These are phyloP conservation scores for Lumnitzera littorea DNA, from an alignment of 345 rosid genomes.

Conservation along the genomic window DNA sequence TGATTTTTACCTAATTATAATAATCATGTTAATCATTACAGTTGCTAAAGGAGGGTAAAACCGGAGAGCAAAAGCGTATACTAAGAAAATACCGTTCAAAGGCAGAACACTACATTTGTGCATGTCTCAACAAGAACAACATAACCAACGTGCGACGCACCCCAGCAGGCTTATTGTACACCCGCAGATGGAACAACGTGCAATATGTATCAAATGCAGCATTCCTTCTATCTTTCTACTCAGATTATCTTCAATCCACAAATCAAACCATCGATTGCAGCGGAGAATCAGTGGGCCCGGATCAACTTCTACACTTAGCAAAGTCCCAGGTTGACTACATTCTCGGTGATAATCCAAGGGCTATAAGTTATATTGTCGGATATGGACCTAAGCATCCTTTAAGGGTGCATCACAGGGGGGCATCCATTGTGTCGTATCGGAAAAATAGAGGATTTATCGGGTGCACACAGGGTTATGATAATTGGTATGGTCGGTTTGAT, in stretches of 20 bases:
- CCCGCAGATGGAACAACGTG: conserved; percentile 68
- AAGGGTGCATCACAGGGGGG: conserved; percentile 70
- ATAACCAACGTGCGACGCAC: conserved; percentile 40
- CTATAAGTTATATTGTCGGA: conserved; percentile 53
- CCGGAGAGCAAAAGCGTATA: conserved; percentile 14
- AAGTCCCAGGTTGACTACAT: conserved; percentile 60
- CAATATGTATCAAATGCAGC: conserved; percentile 49
- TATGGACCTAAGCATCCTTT: conserved; percentile 40
- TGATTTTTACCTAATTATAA: neutral
- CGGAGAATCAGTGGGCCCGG: conserved; percentile 14
- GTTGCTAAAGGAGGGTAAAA: conserved; percentile 25
- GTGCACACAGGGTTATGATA: conserved; percentile 60
- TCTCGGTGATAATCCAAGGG: conserved; percentile 49
- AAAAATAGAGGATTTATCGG: conserved; percentile 45
- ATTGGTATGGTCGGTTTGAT: conserved; percentile 23
- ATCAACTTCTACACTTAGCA: conserved; percentile 26
- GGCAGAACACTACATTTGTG: conserved; percentile 46
- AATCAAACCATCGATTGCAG: conserved; percentile 27
- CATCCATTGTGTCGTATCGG: conserved; percentile 39
- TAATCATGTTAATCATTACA: neutral
- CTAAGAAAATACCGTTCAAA: conserved; percentile 33
- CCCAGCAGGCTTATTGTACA: conserved; percentile 43
- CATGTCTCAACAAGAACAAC: conserved; percentile 40
- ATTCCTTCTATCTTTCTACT: conserved; percentile 40
- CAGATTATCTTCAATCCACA: conserved; percentile 31